Conservation (phyloP, 495 filamentous ascomycete species). For the Penicillium steckii region DNA sequence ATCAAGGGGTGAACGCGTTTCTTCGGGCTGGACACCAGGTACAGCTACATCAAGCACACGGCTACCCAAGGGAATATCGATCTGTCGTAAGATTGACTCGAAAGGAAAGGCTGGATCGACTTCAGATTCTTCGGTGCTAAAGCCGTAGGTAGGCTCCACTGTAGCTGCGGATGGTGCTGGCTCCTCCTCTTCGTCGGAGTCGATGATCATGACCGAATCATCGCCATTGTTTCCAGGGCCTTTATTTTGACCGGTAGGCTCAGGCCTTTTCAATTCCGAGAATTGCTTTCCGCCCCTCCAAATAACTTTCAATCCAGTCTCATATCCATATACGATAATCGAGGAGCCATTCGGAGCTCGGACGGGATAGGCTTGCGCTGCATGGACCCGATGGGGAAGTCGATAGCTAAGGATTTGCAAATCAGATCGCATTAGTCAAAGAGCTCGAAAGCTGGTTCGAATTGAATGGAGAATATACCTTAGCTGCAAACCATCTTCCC, state of each 20-base stretch:
- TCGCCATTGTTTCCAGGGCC: slow-evolving; percentile 36
- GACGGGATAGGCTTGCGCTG: slow-evolving; percentile 72
- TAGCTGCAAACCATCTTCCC: slow-evolving; percentile 51
- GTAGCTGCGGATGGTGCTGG: slow-evolving; percentile 34
- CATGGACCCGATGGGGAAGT: slow-evolving; percentile 69
- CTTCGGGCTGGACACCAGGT: slow-evolving; percentile 51
- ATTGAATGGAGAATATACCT: slow-evolving; percentile 33
- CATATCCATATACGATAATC: slow-evolving; percentile 79
- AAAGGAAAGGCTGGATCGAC: slow-evolving; percentile 52
- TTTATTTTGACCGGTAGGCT: slow-evolving; percentile 23
- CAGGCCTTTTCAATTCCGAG: slow-evolving; percentile 39
- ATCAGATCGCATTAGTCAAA: slow-evolving; percentile 4
- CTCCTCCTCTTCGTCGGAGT: slow-evolving; percentile 72
- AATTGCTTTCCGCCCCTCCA: slow-evolving; percentile 79
- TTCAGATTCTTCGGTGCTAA: slow-evolving; percentile 60
- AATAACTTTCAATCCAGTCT: slow-evolving; percentile 70
- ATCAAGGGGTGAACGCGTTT: slow-evolving; percentile 45
- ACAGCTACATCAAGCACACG: slow-evolving; percentile 60
- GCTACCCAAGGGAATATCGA: slow-evolving; percentile 67
- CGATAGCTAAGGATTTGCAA: slow-evolving; percentile 59
- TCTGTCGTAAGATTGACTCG: slow-evolving; percentile 58
- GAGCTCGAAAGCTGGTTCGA: background rate
- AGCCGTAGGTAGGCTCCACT: slow-evolving; percentile 47
- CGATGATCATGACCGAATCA: slow-evolving; percentile 72
- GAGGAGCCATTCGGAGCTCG: slow-evolving; percentile 79